Percentiles rank a stretch among this genome's conserved stretches.
Evolutionary conservation across 345 rosid genomes (phyloP).

Genomic region (Eucalyptus pauciflora): DNA sequence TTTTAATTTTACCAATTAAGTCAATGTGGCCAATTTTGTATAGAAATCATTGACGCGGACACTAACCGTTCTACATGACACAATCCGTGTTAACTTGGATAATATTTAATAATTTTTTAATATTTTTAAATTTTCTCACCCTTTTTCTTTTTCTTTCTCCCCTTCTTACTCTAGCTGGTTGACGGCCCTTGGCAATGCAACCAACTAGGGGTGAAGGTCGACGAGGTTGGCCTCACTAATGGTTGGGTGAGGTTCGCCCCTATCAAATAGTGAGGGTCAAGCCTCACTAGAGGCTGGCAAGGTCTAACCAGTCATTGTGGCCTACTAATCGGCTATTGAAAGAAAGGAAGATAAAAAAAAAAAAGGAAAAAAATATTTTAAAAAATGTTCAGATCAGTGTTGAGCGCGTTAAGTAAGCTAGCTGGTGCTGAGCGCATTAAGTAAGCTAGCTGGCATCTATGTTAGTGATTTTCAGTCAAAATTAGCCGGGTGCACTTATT

Average conservation of each 20-base stretch:
- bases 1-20: too few relatives aligned
- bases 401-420: rapidly evolving
- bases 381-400: not conserved
- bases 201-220: rapidly evolving
- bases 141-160: too few relatives aligned
- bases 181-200: rapidly evolving
- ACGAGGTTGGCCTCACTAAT: not conserved
- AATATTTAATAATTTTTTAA: too few relatives aligned
- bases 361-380: too few relatives aligned
- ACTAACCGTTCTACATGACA: rapidly evolving
- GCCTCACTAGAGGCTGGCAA: too few relatives aligned
- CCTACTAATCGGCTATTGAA: rapidly evolving
- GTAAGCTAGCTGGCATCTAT: rapidly evolving
- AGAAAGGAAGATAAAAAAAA: not conserved
- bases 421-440: rapidly evolving
- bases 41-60: too few relatives aligned
- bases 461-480: rapidly evolving
- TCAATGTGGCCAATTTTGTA: rapidly evolving
- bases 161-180: too few relatives aligned
- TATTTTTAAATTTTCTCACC: too few relatives aligned
- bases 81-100: rapidly evolving
- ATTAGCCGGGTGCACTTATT: rapidly evolving
- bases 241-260: rapidly evolving
- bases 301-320: rapidly evolving
- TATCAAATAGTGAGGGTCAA: too few relatives aligned